Evolutionary conservation across 805 yeast genomes (phyloP).

Genomic region (Nakazawaea wyomingensis): DNA sequence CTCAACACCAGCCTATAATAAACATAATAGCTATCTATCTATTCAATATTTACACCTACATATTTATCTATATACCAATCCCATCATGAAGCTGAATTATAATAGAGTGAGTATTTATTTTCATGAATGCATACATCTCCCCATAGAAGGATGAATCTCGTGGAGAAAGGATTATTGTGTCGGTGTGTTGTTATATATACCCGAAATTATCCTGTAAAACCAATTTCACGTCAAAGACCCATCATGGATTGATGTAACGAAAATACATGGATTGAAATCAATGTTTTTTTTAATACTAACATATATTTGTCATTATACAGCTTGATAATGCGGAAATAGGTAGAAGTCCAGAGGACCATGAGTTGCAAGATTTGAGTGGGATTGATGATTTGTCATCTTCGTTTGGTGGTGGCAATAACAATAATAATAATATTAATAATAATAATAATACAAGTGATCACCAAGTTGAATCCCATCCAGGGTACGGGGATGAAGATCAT

Average conservation of each 20-base stretch:
- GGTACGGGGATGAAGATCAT: neutral
- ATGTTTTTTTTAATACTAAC: too few relatives aligned
- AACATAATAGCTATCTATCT: too few relatives aligned
- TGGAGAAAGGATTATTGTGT: neutral
- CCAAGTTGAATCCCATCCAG: neutral
- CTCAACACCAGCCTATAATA: too few relatives aligned
- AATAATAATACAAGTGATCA: too few relatives aligned
- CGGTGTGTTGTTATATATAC: neutral
- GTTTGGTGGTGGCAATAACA: constrained; percentile 8
- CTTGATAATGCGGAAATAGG: neutral
- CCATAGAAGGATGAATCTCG: too few relatives aligned
- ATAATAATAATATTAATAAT: constrained; percentile 3
- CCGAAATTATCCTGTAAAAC: neutral
- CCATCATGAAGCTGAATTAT: constrained; percentile 9
- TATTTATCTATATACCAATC: too few relatives aligned
- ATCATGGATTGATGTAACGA: too few relatives aligned
- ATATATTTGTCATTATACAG: too few relatives aligned
- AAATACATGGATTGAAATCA: too few relatives aligned
- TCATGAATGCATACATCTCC: neutral
- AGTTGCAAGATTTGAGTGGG: constrained; percentile 9
- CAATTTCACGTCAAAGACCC: too few relatives aligned
- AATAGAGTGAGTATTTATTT: constrained; percentile 11
- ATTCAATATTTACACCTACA: too few relatives aligned
- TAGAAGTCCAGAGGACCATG: constrained; percentile 8
- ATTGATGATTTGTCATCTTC: constrained; percentile 14